Percentiles rank a stretch among this genome's conserved stretches.
Conservation (phyloP, 495 filamentous ascomycete species). For the Aspergillus haitiensis region DNA sequence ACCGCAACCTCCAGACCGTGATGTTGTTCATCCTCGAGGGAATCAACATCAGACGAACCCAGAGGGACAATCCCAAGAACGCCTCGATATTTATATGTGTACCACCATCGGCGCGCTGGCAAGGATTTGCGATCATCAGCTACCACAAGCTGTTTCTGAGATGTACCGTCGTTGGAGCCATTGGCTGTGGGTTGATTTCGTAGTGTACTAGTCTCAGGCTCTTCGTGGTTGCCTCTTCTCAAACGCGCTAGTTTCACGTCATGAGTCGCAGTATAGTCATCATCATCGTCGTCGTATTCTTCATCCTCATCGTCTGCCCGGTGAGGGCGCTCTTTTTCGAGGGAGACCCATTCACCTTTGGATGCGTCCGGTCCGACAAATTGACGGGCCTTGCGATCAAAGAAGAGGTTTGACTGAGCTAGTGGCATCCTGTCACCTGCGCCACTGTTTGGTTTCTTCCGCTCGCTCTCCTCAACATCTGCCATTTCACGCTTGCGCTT, state of each 20-base stretch:
- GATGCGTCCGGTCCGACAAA: constrained; percentile 43
- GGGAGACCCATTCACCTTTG: constrained; percentile 42
- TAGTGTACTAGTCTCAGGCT: constrained; percentile 38
- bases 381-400: constrained; percentile 59
- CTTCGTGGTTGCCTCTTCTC: constrained; percentile 30
- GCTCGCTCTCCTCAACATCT: constrained; percentile 36
- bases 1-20: constrained; percentile 72
- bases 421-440: constrained; percentile 63
- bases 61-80: constrained; percentile 86
- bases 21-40: constrained; percentile 28
- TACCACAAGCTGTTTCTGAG: constrained; percentile 32
- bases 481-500: constrained; percentile 49
- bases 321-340: constrained; percentile 46
- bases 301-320: constrained; percentile 52
- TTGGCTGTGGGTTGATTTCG: constrained; percentile 20
- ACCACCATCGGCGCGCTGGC: constrained; percentile 59
- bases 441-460: constrained; percentile 50
- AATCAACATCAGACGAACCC: constrained; percentile 19
- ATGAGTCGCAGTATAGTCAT: constrained; percentile 34
- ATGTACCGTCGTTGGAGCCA: constrained; percentile 8
- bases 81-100: constrained; percentile 85
- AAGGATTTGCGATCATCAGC: constrained; percentile 25
- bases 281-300: constrained; percentile 46
- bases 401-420: constrained; percentile 53
- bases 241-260: constrained; percentile 38